Evolutionary conservation across 257 asterid species (phyloP).

Genomic region (Primulina eburnea): DNA sequence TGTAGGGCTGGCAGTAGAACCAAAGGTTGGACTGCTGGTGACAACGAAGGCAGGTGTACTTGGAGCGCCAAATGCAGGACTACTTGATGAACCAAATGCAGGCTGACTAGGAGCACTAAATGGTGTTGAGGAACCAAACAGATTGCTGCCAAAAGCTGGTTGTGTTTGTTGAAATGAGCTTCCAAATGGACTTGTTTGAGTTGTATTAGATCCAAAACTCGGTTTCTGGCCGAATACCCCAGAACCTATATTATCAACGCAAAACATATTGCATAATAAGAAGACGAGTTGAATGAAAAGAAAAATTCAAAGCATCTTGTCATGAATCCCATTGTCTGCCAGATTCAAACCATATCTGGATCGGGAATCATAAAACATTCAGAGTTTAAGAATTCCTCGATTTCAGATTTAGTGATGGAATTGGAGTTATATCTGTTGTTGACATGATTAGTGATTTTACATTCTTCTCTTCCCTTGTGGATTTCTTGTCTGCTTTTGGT

Average conservation of each 20-base stretch:
- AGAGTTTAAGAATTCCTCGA: too few relatives aligned
- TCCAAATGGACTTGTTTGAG: constrained; percentile 88
- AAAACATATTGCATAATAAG: too few relatives aligned
- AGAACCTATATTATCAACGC: constrained; percentile 47
- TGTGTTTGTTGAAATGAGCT: constrained; percentile 88
- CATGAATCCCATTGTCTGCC: not conserved
- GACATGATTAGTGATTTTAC: too few relatives aligned
- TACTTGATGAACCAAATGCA: constrained; percentile 68
- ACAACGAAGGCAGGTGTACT: constrained; percentile 60
- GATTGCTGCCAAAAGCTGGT: constrained; percentile 84
- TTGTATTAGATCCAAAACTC: constrained; percentile 67
- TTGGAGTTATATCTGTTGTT: too few relatives aligned
- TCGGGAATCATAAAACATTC: too few relatives aligned
- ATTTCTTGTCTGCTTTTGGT: too few relatives aligned
- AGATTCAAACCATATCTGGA: not conserved
- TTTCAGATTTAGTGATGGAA: too few relatives aligned
- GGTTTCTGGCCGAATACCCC: constrained; percentile 58
- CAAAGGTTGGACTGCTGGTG: constrained; percentile 61
- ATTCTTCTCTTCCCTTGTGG: too few relatives aligned
- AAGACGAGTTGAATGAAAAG: not conserved
- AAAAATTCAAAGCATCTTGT: not conserved
- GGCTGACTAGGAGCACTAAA: constrained; percentile 75
- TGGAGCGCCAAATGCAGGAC: constrained; percentile 56
- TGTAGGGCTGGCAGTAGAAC: constrained; percentile 50
- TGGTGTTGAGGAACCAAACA: constrained; percentile 72